Percentiles rank a stretch among this genome's conserved stretches.
Evolutionary conservation across 1,139 yeast genomes (phyloP).

Genomic region (Saccharomyces uvarum): DNA sequence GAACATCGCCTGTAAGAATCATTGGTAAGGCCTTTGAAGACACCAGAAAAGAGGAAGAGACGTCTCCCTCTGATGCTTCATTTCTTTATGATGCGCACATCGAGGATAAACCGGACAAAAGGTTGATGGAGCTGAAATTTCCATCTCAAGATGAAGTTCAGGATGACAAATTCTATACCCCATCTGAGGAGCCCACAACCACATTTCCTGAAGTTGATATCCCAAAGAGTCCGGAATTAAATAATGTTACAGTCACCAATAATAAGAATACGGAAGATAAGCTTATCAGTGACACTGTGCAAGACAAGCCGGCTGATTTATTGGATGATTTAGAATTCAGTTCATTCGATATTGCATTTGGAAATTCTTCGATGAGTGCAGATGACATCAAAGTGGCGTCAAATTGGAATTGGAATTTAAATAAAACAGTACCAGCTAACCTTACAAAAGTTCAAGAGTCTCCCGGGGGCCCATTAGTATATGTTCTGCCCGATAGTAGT

Average conservation of each 20-base stretch:
- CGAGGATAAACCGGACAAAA: slow-evolving; percentile 9
- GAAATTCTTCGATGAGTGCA: slow-evolving; percentile 9
- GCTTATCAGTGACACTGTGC: neutral
- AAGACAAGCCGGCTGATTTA: slow-evolving; percentile 3
- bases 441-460: neutral
- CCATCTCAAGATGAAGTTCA: slow-evolving; percentile 18
- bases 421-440: neutral
- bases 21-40: neutral
- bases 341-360: slow-evolving; percentile 29
- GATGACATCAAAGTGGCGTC: neutral
- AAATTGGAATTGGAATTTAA: neutral
- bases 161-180: slow-evolving; percentile 8
- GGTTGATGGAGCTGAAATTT: slow-evolving; percentile 16
- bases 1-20: slow-evolving; percentile 11
- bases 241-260: neutral
- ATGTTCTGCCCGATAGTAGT: slow-evolving; percentile 6
- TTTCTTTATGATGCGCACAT: slow-evolving; percentile 15
- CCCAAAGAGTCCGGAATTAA: neutral
- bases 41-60: neutral
- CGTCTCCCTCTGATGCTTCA: slow-evolving; percentile 14
- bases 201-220: slow-evolving; percentile 4
- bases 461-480: slow-evolving; percentile 9
- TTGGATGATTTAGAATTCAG: slow-evolving; percentile 30
- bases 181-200: slow-evolving; percentile 6
- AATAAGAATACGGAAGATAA: neutral